These are phyloP conservation scores for Vaccinium vitisidaea DNA, from an alignment of 148 eudicot genomes.

Conservation along the genomic window DNA sequence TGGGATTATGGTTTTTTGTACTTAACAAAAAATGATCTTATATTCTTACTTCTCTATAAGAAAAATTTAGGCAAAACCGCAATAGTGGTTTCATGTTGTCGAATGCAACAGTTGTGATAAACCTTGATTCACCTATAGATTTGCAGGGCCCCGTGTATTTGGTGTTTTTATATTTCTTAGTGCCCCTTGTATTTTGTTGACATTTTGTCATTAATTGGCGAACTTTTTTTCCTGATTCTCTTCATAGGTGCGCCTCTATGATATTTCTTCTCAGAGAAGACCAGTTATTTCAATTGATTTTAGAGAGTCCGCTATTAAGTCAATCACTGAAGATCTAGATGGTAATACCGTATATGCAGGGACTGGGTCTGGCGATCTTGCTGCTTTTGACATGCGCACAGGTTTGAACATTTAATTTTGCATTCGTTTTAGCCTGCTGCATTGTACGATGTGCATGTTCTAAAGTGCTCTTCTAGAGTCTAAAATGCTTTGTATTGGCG, in stretches of 20 bases:
- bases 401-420: constrained; percentile 37
- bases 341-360: constrained; percentile 80
- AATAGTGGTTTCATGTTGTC: too few relatives aligned
- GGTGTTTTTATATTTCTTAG: background rate
- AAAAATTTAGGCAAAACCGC: too few relatives aligned
- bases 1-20: too few relatives aligned
- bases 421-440: background rate
- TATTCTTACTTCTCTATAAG: background rate
- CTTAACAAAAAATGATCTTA: too few relatives aligned
- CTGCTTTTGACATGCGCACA: constrained; percentile 89
- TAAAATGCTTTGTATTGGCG: constrained; percentile 1
- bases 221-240: constrained; percentile 18
- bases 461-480: background rate
- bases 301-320: constrained; percentile 78
- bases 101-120: too few relatives aligned
- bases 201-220: background rate
- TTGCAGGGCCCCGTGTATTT: too few relatives aligned
- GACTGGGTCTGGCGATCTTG: constrained; percentile 92
- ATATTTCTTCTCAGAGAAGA: constrained; percentile 83
- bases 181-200: background rate
- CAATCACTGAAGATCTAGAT: constrained; percentile 80
- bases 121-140: too few relatives aligned
- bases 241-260: constrained; percentile 85
- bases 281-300: constrained; percentile 85
- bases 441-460: background rate